phyloP scores from a whole-genome alignment of 2,329 filamentous ascomycete genomes.

The Cladosporium sp. region DNA sequence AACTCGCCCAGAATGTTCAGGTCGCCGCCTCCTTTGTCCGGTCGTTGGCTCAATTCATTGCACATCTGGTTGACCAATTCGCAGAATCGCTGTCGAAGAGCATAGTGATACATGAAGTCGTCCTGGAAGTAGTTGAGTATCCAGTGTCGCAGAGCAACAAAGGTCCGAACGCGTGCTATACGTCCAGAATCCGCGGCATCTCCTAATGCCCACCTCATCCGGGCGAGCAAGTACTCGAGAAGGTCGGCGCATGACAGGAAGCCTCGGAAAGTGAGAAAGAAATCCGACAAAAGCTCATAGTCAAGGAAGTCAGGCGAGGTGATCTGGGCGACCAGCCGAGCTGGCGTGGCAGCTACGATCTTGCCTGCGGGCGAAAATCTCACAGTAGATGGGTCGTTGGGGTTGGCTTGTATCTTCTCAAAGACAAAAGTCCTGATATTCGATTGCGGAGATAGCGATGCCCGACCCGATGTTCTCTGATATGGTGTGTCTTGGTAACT shows the following conservation, averaged over 20 bases:
- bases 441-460: conserved; percentile 4
- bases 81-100: conserved; percentile 76
- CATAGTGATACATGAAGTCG: conserved; percentile 79
- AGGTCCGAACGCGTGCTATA: conserved; percentile 92
- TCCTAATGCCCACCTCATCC: conserved; percentile 82
- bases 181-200: conserved; percentile 80
- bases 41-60: conserved; percentile 51
- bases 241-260: conserved; percentile 79
- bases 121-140: conserved; percentile 97
- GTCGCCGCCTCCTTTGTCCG: conserved; percentile 59
- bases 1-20: conserved; percentile 89
- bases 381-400: conserved; percentile 79
- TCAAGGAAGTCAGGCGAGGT: conserved; percentile 94
- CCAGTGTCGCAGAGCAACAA: conserved; percentile 95
- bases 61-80: conserved; percentile 70
- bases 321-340: conserved; percentile 90
- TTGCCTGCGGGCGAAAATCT: conserved; percentile 73
- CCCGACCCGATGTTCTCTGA: not conserved
- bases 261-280: conserved; percentile 90
- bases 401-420: conserved; percentile 75
- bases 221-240: conserved; percentile 78
- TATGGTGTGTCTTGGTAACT: not conserved
- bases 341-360: conserved; percentile 85
- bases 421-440: conserved; percentile 58
- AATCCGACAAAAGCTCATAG: conserved; percentile 95